These are phyloP conservation scores for Kwoniella shandongensis DNA, from an alignment of 768 basidiomycete species.

Conservation along the genomic window DNA sequence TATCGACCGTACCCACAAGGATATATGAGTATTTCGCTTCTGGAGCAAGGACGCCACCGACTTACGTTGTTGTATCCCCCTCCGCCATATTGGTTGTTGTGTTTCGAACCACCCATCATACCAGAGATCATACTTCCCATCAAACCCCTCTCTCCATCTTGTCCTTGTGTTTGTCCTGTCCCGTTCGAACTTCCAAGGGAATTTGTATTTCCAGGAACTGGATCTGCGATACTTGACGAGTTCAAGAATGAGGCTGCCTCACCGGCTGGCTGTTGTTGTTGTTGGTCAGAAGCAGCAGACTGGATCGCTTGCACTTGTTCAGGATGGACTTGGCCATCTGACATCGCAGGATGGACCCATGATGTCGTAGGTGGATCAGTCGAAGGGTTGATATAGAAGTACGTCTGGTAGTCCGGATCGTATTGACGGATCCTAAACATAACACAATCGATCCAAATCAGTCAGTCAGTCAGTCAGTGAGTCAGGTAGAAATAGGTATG, in stretches of 20 bases:
- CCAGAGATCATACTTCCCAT: slow-evolving; percentile 24
- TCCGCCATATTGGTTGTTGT: slow-evolving; percentile 18
- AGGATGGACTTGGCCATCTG: slow-evolving; percentile 22
- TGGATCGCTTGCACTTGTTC: slow-evolving; percentile 29
- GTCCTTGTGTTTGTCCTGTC: slow-evolving; percentile 1
- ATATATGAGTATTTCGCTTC: neutral
- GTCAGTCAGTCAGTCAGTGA: too few species aligned
- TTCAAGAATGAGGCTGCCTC: slow-evolving; percentile 23
- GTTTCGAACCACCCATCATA: slow-evolving; percentile 10
- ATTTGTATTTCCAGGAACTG: slow-evolving; percentile 6
- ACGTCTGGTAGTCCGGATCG: slow-evolving; percentile 29
- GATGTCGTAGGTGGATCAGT: slow-evolving; percentile 34
- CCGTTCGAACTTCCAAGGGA: neutral
- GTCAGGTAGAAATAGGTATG: neutral
- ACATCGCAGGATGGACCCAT: slow-evolving; percentile 32
- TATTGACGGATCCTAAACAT: slow-evolving; percentile 34
- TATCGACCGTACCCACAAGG: neutral
- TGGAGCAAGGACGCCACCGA: neutral
- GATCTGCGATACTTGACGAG: slow-evolving; percentile 14
- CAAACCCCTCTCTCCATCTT: slow-evolving; percentile 24
- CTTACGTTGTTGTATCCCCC: slow-evolving; percentile 17
- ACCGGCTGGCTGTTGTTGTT: neutral
- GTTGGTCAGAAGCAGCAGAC: neutral
- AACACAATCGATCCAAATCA: neutral
- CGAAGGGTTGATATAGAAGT: slow-evolving; percentile 35